Base-by-base conservation (phyloP, 2,329 filamentous ascomycete species). In the Fusarium vanettenii region DNA sequence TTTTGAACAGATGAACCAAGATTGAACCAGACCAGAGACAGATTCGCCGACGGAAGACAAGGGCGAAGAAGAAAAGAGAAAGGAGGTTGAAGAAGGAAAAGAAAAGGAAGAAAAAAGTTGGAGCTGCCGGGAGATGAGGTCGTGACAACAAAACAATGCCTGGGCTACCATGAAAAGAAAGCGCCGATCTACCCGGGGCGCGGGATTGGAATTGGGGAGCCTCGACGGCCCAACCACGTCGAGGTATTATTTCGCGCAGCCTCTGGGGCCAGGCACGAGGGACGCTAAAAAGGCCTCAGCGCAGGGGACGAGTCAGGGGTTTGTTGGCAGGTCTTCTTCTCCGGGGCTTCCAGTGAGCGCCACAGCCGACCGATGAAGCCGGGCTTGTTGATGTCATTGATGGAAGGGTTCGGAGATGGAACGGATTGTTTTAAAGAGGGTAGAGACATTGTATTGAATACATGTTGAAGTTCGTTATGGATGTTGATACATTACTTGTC, bases 171-270 rank as follows among this genome's bases (percentile, higher is more conserved):
- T 48, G 14, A 16, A 48, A 48, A 45, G 22, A 25, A 16, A 41
- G 39, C 43, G 43, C 64, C 69, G 72, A 69, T 75, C 72, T 66
- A 68, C 67, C 71, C 73, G 70, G 73, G 59, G 25, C 48, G 48
- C 59, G 63, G 75, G 72, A 76, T 67, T 73, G 63, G 62, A 60
- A 70, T 41, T 39, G 22, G 43, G 43, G 55, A 33, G 20, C 14
- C 33, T 37, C n/a, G 33, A 59, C 48, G n/a, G 50, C 43, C 76
- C 76, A 78, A 75, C 71, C 75, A 75, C 67, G 65, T 43, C 69
- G 65, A 70, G 64, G 69, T 74, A 75, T 66, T 66, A 68, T 67
- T 73, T 74, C 65, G 74, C 74, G 68, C 69, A 69, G 60, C 11
- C 18, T 52, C 48, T 31, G 27, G 48, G 48, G 48, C 48, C 48